A percentile compares a stretch with the other conserved stretches of the same genome.
phyloP scores from a whole-genome alignment of 768 basidiomycete genomes.

The Pisolithus microcarpus region DNA sequence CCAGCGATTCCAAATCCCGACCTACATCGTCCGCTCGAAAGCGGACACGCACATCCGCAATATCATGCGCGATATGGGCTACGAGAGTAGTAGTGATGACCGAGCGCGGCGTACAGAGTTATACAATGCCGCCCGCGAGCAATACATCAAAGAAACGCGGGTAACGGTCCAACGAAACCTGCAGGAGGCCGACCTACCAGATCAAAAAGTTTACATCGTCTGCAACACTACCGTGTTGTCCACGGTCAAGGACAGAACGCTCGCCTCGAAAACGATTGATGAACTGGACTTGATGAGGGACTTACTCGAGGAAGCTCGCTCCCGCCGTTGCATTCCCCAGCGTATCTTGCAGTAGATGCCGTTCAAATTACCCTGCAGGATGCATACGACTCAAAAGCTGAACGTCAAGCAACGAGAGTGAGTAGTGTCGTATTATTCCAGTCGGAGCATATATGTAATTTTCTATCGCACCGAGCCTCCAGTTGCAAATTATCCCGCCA shows the following conservation, averaged over 20 bases:
- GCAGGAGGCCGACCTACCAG: conserved; percentile 10
- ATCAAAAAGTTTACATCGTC: conserved; percentile 18
- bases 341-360: not conserved
- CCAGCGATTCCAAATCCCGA: conserved; percentile 8
- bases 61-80: conserved; percentile 7
- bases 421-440: conserved; percentile 3
- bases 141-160: conserved; percentile 16
- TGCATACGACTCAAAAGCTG: not conserved
- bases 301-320: conserved; percentile 7
- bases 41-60: conserved; percentile 12
- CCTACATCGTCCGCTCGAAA: conserved; percentile 15
- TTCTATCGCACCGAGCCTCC: not conserved
- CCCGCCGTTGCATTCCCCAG: conserved; percentile 6
- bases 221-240: conserved; percentile 9
- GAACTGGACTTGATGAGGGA: conserved; percentile 13
- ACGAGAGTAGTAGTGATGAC: conserved; percentile 6
- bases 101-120: conserved; percentile 1
- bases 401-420: not conserved
- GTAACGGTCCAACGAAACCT: conserved; percentile 11
- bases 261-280: conserved; percentile 8
- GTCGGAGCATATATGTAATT: not conserved
- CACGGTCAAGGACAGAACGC: conserved; percentile 2
- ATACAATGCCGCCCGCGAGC: conserved; percentile 10
- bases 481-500: not conserved
- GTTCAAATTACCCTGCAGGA: not conserved